Evolutionary conservation across 2,329 filamentous ascomycete genomes (phyloP).

Genomic region (Xylariaceae sp.): DNA sequence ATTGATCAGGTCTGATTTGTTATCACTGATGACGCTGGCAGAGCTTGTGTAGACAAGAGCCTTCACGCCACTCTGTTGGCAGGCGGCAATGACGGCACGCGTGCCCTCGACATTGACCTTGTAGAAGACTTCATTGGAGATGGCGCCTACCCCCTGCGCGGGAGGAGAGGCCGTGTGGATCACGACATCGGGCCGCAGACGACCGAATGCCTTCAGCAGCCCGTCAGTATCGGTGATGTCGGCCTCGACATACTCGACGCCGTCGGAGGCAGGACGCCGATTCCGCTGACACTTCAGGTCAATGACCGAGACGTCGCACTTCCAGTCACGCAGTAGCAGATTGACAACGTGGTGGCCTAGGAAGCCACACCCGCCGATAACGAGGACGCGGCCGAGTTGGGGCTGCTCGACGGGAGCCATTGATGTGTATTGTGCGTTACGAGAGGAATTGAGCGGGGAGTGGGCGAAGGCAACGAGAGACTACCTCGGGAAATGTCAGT

Average conservation of each 20-base stretch:
- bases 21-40: constrained; percentile 85
- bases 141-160: constrained; percentile 57
- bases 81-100: constrained; percentile 75
- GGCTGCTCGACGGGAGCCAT: constrained; percentile 42
- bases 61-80: constrained; percentile 72
- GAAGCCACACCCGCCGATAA: constrained; percentile 85
- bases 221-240: constrained; percentile 74
- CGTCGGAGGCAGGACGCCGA: constrained; percentile 61
- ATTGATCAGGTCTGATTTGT: constrained; percentile 77
- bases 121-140: constrained; percentile 68
- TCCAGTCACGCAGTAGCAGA: constrained; percentile 68
- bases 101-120: constrained; percentile 92
- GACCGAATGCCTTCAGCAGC: constrained; percentile 67
- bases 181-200: constrained; percentile 78
- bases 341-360: constrained; percentile 82
- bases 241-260: constrained; percentile 73
- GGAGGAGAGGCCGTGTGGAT: constrained; percentile 86
- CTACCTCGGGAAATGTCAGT: no score
- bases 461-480: no score
- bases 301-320: constrained; percentile 68
- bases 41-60: constrained; percentile 91
- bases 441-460: no score
- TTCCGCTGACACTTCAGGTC: constrained; percentile 76
- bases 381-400: constrained; percentile 71
- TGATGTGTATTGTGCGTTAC: no score